Evolutionary conservation across 352 stramenopile genomes (phyloP), one percentile per base, ranked within the genome.

Genomic region (Phytophthora pisi): DNA sequence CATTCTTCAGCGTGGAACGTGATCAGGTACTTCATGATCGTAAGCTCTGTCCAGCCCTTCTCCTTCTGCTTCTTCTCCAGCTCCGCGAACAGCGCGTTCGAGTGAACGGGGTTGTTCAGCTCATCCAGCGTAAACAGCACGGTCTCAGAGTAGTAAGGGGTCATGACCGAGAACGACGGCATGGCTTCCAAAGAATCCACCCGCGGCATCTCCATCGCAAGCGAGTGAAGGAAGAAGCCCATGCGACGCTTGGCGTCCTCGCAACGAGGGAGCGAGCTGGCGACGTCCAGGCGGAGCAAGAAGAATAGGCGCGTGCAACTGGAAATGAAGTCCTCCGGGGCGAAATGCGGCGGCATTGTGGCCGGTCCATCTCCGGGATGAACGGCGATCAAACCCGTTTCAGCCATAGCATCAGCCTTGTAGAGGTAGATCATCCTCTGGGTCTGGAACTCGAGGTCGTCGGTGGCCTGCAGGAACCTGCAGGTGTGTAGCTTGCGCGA

Each of bases 131-230:
- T 93, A 46, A 94, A 96, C 24, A 96, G 57, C 13, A 96, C 89
- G 1, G 88, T 93, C 58, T 96, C 89, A 16, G 79, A 92, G 69
- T 96, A 96, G 64, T 95, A 96, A 28, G 89, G 89, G 10, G 89
- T 96, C 75, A 96, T 91, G 4, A 96, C 89, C 0, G 86, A 95
- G 60, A 96, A 96, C 5, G 89, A 96, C 8, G 85, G 87, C 86
- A 96, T 95, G 0, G 86, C 82, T 57, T 93, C 82, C 42, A 96
- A 74, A 4, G 86, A 90, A 34, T 67, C 58, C 1, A 96, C 81
- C 38, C 80, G 72, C 2, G 89, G 87, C 76, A 96, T 96, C 5
- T 92, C 75, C 89, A 96, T 96, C 9, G 72, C 67, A 23, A 96
- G 63, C 24, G 89, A 94, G 59, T 96, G 85, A 13, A 96, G 61